phyloP scores from a whole-genome alignment of 2,329 filamentous ascomycete genomes.

The Botrytis paeoniae region DNA sequence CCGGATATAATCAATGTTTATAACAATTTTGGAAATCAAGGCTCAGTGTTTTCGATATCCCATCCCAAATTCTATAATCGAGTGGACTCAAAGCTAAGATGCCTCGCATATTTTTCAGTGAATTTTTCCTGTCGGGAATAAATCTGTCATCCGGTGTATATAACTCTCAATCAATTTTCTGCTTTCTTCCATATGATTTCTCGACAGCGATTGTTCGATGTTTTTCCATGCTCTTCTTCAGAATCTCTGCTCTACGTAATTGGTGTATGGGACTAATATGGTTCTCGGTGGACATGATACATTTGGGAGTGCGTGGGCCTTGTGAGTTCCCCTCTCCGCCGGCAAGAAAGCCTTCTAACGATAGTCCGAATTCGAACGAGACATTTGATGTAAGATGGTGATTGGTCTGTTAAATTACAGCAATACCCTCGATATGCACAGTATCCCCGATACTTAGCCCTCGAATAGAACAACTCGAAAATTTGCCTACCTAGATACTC shows the following conservation, averaged over 20 bases:
- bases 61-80: rapidly evolving
- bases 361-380: too few species aligned
- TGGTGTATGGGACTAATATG: rapidly evolving
- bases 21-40: not conserved
- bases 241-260: not conserved
- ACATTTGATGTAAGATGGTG: too few species aligned
- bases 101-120: not conserved
- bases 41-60: not conserved
- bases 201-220: not conserved
- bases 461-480: too few species aligned
- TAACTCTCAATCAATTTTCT: not conserved
- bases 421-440: too few species aligned
- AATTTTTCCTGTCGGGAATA: rapidly evolving
- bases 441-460: rapidly evolving
- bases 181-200: not conserved
- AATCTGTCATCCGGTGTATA: not conserved
- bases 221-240: not conserved
- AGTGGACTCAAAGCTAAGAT: not conserved
- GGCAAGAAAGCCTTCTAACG: not conserved
- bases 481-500: rapidly evolving
- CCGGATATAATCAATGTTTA: rapidly evolving
- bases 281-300: rapidly evolving
- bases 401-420: too few species aligned
- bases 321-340: too few species aligned
- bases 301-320: too few species aligned